A percentile compares a stretch with the other conserved stretches of the same genome.
These are phyloP conservation scores for Solanum rostratum DNA, from an alignment of 257 asterid genomes.

Conservation along the genomic window DNA sequence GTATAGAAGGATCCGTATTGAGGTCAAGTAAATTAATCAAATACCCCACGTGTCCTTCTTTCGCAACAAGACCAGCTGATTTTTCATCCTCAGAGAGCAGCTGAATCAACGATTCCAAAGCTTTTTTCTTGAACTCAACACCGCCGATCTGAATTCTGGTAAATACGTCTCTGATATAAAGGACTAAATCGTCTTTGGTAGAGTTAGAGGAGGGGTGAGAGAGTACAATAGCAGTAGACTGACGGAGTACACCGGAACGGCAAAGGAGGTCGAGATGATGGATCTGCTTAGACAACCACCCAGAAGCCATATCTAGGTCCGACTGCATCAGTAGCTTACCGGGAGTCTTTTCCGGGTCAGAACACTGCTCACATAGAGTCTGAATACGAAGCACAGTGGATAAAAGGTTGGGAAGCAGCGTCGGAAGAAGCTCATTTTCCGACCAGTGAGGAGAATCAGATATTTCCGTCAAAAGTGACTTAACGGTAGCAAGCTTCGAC, in stretches of 20 bases:
- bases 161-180: conserved; percentile 63
- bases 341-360: conserved; percentile 28
- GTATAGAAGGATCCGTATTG: conserved; percentile 22
- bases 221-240: conserved; percentile 85
- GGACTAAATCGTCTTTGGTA: conserved; percentile 40
- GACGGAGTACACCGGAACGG: conserved; percentile 84
- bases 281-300: conserved; percentile 61
- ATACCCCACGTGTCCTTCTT: conserved; percentile 43
- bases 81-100: conserved; percentile 50
- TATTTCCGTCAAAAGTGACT: conserved; percentile 38
- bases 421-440: conserved; percentile 44
- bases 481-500: conserved; percentile 40
- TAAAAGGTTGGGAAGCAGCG: conserved; percentile 44
- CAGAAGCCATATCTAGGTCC: conserved; percentile 88
- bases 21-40: conserved; percentile 53
- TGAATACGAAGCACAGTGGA: conserved; percentile 53
- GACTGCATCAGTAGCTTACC: conserved; percentile 96
- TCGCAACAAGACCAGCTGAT: conserved; percentile 45
- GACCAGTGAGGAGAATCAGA: conserved; percentile 70
- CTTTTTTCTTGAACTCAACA: conserved; percentile 63
- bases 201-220: conserved; percentile 53
- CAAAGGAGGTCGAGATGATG: conserved; percentile 68
- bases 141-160: conserved; percentile 92
- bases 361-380: conserved; percentile 39
- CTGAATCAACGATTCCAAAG: conserved; percentile 56